Base-by-base conservation (phyloP, 2,329 filamentous ascomycete species). In the Talaromyces sp. region DNA sequence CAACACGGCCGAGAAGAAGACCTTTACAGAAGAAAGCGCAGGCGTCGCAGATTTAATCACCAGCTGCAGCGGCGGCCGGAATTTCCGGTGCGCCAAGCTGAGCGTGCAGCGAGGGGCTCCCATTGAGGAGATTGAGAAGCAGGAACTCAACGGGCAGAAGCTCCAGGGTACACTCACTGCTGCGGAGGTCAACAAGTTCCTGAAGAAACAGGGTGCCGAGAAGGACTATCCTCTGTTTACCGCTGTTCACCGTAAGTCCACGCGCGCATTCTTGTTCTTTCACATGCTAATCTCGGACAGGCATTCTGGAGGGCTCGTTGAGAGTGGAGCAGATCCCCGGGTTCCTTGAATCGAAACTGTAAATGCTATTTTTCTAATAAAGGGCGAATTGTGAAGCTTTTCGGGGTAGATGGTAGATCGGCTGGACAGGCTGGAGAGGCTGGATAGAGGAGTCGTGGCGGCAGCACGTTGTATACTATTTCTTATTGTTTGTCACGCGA, bases 81-180 rank as follows among this genome's bases (percentile, higher is more conserved):
- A 99, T 79, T 96, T 95, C 81, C 88, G 91, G 61, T 98, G 93
- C 75, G 93, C 95, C 56, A 96, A 90, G 82, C 87, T 93, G 81
- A 88, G 91, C 28, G 86, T 96, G 33, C 85, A 93, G 80, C 86
- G 89, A 71, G 88, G 89, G 32, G 82, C 93, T 67, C 84, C 85
- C 9, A 91, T 99, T 44, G 87, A 89, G 67, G 92, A 98, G 76
- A 88, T 99, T 51, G 95, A 99, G 81, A 84, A 85, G 72, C 85
- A 87, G 62, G 93, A 97, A 74, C 83, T 99, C 64, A 98, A 99
- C 73, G 95, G 95, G 15, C 95, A 99, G 82, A 96, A 96, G 81
- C 81, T 99, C 62, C 95, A 99, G 80, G 95, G 95, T 42, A 98
- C 92, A 0, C 88, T 88, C 68, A 99, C 95, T 3, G 93, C 95